Evolutionary conservation across 2,329 filamentous ascomycete species (phyloP), one percentile per base, ranked within the genome.

Genomic region (Pseudogymnoascus sp.): DNA sequence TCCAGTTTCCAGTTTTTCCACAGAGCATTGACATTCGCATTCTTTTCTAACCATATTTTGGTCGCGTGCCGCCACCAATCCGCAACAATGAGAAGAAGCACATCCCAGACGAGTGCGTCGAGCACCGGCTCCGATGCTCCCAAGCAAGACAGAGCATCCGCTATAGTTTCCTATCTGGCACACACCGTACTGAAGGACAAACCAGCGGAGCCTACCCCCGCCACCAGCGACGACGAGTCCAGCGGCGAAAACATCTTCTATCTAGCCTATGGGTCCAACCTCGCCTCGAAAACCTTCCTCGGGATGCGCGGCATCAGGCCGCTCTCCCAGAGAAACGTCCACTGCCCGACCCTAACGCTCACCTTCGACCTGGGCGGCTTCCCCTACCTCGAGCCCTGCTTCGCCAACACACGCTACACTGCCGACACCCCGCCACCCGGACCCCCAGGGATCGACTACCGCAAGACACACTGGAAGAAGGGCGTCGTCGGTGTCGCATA

Each of bases 401-500:
- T 97, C 73, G 92, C 91, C 63, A 96, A 96, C 70, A 88, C 88
- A 88, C 58, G 80, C 85, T 72, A 66, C 81, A 41, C 79, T 78
- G 31, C 73, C 75, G 58, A 60, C 16, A 72, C 72, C 60, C 72
- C 72, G 16, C 70, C 69, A 1, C 66, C 75, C 14, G 38, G 39
- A 29, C 58, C 63, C 37, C 52, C 60, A 16, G 52, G 49, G 63
- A 59, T 62, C 31, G 69, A 71, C 62, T 81, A 82, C 66, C 77
- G 82, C 68, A 83, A 84, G 69, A 78, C 82, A 61, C 77, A 76
- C 61, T 96, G 91, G 92, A 78, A 85, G 66, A 92, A 92, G 70
- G 90, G 91, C 4, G 81, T 99, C 2, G 84, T 97, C 41, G 94
- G 94, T 23, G 91, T 96, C 14, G 94, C 97, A 3, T 99, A 99